phyloP scores from a whole-genome alignment of 495 filamentous ascomycete genomes.

The Gamarada debralockiae region DNA sequence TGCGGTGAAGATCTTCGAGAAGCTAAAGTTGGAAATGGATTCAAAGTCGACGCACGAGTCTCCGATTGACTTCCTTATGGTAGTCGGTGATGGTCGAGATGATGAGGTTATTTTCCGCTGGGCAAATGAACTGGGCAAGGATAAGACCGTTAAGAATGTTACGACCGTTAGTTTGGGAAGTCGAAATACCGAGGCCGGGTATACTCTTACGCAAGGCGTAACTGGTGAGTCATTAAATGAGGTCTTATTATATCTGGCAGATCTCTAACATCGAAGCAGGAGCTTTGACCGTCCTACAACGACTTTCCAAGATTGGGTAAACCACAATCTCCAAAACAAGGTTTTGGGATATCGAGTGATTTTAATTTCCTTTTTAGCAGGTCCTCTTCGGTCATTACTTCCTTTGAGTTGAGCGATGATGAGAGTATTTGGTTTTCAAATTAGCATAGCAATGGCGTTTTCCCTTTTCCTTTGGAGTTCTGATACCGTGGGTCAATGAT shows the following conservation, averaged over 20 bases:
- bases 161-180: slow-evolving; percentile 80
- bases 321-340: neutral
- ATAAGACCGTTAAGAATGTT: slow-evolving; percentile 56
- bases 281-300: slow-evolving; percentile 37
- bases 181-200: slow-evolving; percentile 80
- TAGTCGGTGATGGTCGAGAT: slow-evolving; percentile 83
- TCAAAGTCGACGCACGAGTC: slow-evolving; percentile 33
- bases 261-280: slow-evolving; percentile 23
- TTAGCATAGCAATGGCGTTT: neutral
- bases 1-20: slow-evolving; percentile 62
- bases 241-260: slow-evolving; percentile 6
- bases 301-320: slow-evolving; percentile 20
- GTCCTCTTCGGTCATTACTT: too few relatives aligned
- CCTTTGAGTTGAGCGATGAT: too few relatives aligned
- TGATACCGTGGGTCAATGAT: too few relatives aligned
- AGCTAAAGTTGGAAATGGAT: slow-evolving; percentile 40
- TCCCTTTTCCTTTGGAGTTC: neutral
- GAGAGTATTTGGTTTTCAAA: too few relatives aligned
- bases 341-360: neutral
- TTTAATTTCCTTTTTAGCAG: too few relatives aligned
- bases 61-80: slow-evolving; percentile 77
- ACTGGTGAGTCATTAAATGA: slow-evolving; percentile 57
- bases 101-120: slow-evolving; percentile 91
- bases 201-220: slow-evolving; percentile 83
- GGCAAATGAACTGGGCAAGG: slow-evolving; percentile 67